Percentiles rank a stretch among this genome's conserved stretches.
Conservation (phyloP, 441 rosid species). For the Gossypium lobatum region DNA sequence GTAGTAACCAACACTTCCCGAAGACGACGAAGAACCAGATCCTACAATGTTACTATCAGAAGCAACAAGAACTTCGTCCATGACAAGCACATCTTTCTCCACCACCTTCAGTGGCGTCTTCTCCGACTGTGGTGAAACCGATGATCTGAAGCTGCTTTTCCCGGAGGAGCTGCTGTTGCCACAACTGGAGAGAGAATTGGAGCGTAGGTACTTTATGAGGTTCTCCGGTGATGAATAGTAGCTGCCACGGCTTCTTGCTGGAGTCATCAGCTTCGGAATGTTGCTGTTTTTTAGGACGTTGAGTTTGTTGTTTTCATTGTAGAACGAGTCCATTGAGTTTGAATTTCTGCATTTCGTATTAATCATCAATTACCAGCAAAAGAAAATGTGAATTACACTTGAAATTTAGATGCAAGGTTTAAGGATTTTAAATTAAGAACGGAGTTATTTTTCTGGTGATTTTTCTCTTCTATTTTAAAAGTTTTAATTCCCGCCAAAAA, state of each 20-base stretch:
- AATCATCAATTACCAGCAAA: not conserved
- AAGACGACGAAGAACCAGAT: slow-evolving; percentile 16
- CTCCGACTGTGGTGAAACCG: slow-evolving; percentile 24
- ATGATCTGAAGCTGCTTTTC: slow-evolving; percentile 17
- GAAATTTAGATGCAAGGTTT: not conserved
- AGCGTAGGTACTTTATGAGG: slow-evolving; percentile 18
- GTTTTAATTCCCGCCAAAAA: not conserved
- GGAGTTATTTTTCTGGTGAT: not conserved
- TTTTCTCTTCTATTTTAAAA: not conserved
- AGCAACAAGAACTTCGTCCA: slow-evolving; percentile 54
- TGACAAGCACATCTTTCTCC: slow-evolving; percentile 47
- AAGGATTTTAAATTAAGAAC: not conserved
- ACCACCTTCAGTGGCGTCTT: slow-evolving; percentile 18
- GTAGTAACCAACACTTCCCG: slow-evolving; percentile 16
- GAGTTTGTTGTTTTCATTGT: slow-evolving; percentile 14
- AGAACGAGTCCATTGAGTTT: slow-evolving; percentile 19
- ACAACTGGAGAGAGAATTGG: slow-evolving; percentile 15
- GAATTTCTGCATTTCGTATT: not conserved
- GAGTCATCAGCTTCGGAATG: slow-evolving; percentile 11
- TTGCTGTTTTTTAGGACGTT: slow-evolving; percentile 8
- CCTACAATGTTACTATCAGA: slow-evolving; percentile 24
- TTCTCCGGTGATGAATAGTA: slow-evolving; percentile 20
- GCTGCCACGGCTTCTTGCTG: slow-evolving; percentile 12
- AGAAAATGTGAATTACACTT: not conserved
- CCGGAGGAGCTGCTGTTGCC: slow-evolving; percentile 16